Percentiles rank a stretch among this genome's conserved stretches.
Conservation (phyloP, 768 basidiomycete species). For the Leucocoprinus sp. region DNA sequence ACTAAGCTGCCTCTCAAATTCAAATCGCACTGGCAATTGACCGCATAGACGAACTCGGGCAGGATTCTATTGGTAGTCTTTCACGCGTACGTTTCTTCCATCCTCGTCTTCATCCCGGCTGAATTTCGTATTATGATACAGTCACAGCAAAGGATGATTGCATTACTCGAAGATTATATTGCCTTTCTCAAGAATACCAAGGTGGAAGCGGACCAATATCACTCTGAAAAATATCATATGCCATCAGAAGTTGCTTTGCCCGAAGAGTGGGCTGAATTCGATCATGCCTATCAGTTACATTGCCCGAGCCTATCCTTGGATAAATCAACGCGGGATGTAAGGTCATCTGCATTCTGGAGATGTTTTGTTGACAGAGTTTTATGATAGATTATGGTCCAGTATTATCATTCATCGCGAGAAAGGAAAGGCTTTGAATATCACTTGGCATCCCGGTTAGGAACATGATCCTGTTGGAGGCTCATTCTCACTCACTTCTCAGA, state of each 20-base stretch:
- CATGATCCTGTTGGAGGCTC: neutral
- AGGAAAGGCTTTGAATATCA: constrained; percentile 81
- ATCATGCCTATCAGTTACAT: constrained; percentile 88
- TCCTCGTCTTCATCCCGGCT: neutral
- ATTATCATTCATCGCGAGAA: constrained; percentile 76
- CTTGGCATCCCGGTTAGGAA: constrained; percentile 68
- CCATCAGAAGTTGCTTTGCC: constrained; percentile 60
- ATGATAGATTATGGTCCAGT: constrained; percentile 72
- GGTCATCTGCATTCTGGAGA: constrained; percentile 19
- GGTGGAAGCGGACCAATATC: constrained; percentile 25
- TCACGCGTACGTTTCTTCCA: neutral
- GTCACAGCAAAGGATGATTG: constrained; percentile 35
- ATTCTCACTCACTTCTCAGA: constrained; percentile 24
- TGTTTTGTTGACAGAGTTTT: constrained; percentile 12
- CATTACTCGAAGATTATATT: constrained; percentile 54
- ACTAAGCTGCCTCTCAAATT: constrained; percentile 50
- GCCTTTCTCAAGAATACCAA: constrained; percentile 42
- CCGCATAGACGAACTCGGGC: constrained; percentile 45
- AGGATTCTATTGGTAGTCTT: constrained; percentile 5
- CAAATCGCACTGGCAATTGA: constrained; percentile 53
- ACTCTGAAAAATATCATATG: constrained; percentile 47
- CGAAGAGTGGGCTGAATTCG: constrained; percentile 73
- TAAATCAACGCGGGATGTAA: constrained; percentile 69
- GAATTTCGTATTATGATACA: constrained; percentile 1
- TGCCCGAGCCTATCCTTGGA: constrained; percentile 76